These are phyloP conservation scores for Cyberlindnera meyerae DNA, from an alignment of 805 yeast species.

Conservation along the genomic window DNA sequence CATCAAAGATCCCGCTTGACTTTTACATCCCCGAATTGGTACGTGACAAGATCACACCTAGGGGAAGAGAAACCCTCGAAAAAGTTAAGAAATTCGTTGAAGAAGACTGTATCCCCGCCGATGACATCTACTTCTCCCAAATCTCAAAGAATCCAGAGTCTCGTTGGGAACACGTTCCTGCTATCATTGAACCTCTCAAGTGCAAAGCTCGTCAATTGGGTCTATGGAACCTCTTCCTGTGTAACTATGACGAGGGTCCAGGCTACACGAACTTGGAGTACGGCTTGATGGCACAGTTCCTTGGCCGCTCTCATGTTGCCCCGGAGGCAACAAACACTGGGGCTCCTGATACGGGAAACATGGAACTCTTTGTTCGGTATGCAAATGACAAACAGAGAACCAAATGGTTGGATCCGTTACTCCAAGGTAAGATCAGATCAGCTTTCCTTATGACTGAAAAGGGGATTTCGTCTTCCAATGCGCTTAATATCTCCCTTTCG, in stretches of 20 bases:
- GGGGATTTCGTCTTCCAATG: conserved; percentile 57
- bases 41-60: conserved; percentile 29
- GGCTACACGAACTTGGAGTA: conserved; percentile 59
- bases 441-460: conserved; percentile 65
- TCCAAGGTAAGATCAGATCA: conserved; percentile 51
- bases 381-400: conserved; percentile 39
- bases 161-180: conserved; percentile 47
- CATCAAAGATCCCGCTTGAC: conserved; percentile 11
- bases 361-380: conserved; percentile 35
- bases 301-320: conserved; percentile 50
- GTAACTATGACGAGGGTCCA: conserved; percentile 41
- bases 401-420: conserved; percentile 48
- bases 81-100: conserved; percentile 47
- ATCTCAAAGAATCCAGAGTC: conserved; percentile 33
- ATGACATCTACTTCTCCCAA: conserved; percentile 38
- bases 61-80: conserved; percentile 30
- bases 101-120: conserved; percentile 54
- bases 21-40: conserved; percentile 33
- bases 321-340: conserved; percentile 56
- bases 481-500: conserved; percentile 48
- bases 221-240: conserved; percentile 56
- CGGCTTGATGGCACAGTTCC: conserved; percentile 58
- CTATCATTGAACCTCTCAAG: conserved; percentile 47
- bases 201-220: conserved; percentile 47
- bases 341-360: conserved; percentile 67